Conservation (phyloP, 768 basidiomycete species). For the Boletus pseudo-olivaceus region DNA sequence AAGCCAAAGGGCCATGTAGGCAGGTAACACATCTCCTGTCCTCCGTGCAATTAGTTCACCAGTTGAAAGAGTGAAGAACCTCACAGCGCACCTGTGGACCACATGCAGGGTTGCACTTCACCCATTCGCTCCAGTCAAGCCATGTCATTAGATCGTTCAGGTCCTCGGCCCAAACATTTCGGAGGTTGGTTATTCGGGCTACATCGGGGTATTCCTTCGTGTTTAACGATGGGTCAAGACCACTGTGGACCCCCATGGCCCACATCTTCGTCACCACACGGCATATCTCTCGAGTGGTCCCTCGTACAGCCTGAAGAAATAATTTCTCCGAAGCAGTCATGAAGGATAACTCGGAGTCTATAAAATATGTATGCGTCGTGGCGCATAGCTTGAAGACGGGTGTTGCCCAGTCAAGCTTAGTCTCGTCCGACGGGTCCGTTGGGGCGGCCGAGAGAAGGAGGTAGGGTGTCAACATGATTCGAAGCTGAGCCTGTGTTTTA, state of each 20-base stretch:
- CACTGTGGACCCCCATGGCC: slow-evolving; percentile 35
- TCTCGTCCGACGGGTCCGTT: background rate
- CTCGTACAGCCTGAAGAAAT: slow-evolving; percentile 27
- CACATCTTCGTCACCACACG: slow-evolving; percentile 44
- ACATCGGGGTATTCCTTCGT: background rate
- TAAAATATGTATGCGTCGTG: slow-evolving; percentile 24
- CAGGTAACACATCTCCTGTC: slow-evolving; percentile 19
- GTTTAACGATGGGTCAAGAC: slow-evolving; percentile 15
- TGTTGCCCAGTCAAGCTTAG: slow-evolving; percentile 22
- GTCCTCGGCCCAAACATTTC: slow-evolving; percentile 32
- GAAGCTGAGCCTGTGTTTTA: slow-evolving; percentile 21
- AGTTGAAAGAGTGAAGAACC: background rate
- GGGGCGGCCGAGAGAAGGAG: slow-evolving; percentile 13
- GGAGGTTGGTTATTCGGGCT: slow-evolving; percentile 2
- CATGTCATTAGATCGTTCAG: slow-evolving; percentile 40
- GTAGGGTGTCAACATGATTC: slow-evolving; percentile 29
- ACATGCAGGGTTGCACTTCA: slow-evolving; percentile 45
- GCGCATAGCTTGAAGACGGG: slow-evolving; percentile 30
- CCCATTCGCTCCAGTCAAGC: slow-evolving; percentile 53
- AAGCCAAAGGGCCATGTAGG: slow-evolving; percentile 19
- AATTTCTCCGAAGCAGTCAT: slow-evolving; percentile 30
- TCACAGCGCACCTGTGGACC: slow-evolving; percentile 34
- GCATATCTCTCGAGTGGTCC: slow-evolving; percentile 43
- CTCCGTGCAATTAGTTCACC: background rate
- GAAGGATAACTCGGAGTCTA: background rate